phyloP scores from a whole-genome alignment of 495 filamentous ascomycete genomes.

The Xylaria palmicola region DNA sequence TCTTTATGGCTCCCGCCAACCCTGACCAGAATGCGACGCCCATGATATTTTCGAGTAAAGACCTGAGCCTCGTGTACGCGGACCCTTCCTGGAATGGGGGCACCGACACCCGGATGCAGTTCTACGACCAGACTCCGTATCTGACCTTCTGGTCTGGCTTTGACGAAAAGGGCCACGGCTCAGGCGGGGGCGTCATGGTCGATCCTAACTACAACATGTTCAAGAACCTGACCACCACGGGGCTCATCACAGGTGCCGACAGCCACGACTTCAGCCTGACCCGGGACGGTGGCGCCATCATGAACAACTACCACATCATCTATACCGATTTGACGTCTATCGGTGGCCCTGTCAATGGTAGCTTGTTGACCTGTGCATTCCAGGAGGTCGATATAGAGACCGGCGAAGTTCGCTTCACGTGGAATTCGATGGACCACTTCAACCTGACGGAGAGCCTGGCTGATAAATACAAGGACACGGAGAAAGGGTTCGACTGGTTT shows the following conservation, averaged over 20 bases:
- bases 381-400: conserved; percentile 53
- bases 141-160: conserved; percentile 24
- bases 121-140: conserved; percentile 18
- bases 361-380: conserved; percentile 21
- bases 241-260: conserved; percentile 16
- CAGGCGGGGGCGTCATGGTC: conserved; percentile 19
- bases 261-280: conserved; percentile 25
- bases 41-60: conserved; percentile 18
- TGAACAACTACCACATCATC: conserved; percentile 21
- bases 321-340: conserved; percentile 17
- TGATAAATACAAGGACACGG: conserved; percentile 22
- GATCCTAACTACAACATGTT: conserved; percentile 19
- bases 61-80: conserved; percentile 22
- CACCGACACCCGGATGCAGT: conserved; percentile 18
- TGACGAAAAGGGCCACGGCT: conserved; percentile 17
- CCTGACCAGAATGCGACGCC: conserved; percentile 2
- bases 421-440: conserved; percentile 53
- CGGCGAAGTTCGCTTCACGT: conserved; percentile 52
- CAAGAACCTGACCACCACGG: conserved; percentile 18
- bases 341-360: conserved; percentile 20
- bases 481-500: conserved; percentile 57
- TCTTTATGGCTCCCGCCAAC: conserved; percentile 29
- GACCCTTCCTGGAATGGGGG: conserved; percentile 17
- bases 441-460: conserved; percentile 44
- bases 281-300: conserved; percentile 16